phyloP scores from a whole-genome alignment of 164 flowering plant genomes.

The Hamamelis virginiana region DNA sequence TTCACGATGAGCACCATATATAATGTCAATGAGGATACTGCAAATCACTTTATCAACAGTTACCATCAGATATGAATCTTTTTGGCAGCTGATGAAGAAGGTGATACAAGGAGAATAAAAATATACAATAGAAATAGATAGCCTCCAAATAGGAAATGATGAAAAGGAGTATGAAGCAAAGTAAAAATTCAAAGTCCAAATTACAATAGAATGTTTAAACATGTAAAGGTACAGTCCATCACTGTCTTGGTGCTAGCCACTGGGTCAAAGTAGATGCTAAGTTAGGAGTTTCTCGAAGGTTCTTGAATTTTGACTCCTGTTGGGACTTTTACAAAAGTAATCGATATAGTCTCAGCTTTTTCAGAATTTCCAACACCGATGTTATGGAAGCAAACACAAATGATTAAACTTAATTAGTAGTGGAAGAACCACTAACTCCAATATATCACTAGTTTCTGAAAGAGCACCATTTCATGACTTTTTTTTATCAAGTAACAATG shows the following conservation, averaged over 20 bases:
- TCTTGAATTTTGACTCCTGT: neutral
- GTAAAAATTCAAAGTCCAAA: neutral
- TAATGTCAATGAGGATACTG: neutral
- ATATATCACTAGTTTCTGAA: too few relatives aligned
- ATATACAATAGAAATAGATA: neutral
- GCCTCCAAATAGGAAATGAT: neutral
- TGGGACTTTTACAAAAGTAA: too few relatives aligned
- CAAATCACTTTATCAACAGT: neutral
- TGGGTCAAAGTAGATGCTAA: neutral
- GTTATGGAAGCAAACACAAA: too few relatives aligned
- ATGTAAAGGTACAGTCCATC: neutral
- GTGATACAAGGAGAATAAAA: neutral
- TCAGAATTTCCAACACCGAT: too few relatives aligned
- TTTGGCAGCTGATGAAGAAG: neutral
- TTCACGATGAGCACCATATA: neutral
- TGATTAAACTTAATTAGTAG: too few relatives aligned
- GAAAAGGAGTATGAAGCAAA: neutral
- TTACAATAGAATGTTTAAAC: neutral
- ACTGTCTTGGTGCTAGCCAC: too few relatives aligned
- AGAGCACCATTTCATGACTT: too few relatives aligned
- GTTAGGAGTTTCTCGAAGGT: neutral
- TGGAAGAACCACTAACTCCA: too few relatives aligned
- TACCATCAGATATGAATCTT: neutral
- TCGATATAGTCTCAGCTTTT: too few relatives aligned
- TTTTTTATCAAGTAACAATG: too few relatives aligned